Conservation (phyloP, 2,329 filamentous ascomycete genomes). For the Sordariomycetes sp. region DNA sequence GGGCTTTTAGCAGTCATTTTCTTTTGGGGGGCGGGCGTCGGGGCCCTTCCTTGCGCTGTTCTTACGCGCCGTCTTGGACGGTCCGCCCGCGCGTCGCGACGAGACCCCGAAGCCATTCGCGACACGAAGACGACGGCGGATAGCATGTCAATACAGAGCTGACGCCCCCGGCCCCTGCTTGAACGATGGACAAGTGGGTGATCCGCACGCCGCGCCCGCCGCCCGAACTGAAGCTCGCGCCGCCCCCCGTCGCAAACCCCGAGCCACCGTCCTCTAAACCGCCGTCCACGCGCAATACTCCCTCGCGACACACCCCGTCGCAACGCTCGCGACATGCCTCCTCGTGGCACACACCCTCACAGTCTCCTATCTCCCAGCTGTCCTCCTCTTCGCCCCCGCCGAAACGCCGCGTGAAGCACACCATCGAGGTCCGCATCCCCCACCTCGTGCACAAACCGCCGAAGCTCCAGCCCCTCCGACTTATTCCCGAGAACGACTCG, state of each 20-base stretch:
- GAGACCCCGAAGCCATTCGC: background rate
- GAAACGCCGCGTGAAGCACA: background rate
- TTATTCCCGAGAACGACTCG: slow-evolving; percentile 33
- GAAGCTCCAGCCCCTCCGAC: background rate
- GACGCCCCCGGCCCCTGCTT: background rate
- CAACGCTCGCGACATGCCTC: background rate
- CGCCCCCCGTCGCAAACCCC: background rate
- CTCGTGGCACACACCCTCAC: background rate
- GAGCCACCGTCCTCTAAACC: background rate
- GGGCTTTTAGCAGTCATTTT: too few species aligned
- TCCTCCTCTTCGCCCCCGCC: background rate
- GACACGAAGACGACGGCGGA: background rate
- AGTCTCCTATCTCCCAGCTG: background rate
- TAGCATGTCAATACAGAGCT: background rate
- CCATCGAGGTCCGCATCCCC: background rate
- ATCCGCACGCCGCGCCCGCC: background rate
- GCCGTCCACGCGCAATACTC: background rate
- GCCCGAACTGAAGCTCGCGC: background rate
- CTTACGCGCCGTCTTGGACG: too few species aligned
- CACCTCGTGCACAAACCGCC: background rate
- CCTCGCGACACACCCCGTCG: background rate
- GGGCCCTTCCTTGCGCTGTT: too few species aligned
- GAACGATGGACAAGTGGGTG: slow-evolving; percentile 1
- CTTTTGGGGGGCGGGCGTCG: too few species aligned
- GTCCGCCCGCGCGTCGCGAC: background rate